Percentiles rank a stretch among this genome's conserved stretches.
These are phyloP conservation scores for Fusarium acutatum DNA, from an alignment of 2,329 filamentous ascomycete species.

Conservation along the genomic window DNA sequence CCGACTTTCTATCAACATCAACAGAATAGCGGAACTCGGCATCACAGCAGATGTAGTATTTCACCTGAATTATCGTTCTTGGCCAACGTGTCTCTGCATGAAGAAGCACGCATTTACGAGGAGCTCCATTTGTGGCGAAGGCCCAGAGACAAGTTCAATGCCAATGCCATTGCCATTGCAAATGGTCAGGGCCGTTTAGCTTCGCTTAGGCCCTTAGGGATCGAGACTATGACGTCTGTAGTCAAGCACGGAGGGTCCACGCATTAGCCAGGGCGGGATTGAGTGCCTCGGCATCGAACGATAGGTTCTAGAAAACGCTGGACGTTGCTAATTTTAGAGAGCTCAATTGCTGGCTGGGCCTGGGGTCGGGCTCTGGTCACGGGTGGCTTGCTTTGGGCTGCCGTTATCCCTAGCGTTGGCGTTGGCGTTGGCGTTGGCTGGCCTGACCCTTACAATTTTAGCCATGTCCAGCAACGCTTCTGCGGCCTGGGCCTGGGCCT, in stretches of 20 bases:
- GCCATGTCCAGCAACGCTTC: neutral
- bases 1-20: neutral
- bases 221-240: slow-evolving; percentile 13
- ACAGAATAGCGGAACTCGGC: neutral
- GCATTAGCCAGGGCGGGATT: neutral
- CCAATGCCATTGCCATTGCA: neutral
- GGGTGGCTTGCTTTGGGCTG: neutral
- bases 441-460: slow-evolving; percentile 1
- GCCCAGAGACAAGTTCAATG: neutral
- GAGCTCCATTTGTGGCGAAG: neutral
- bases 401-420: slow-evolving; percentile 3
- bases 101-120: neutral
- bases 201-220: neutral
- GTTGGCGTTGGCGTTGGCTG: too few relatives aligned
- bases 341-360: neutral
- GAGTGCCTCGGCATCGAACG: neutral
- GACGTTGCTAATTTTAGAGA: slow-evolving; percentile 6
- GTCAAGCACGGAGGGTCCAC: neutral
- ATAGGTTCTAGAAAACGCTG: slow-evolving; percentile 16
- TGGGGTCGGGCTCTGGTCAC: neutral
- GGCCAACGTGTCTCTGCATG: neutral
- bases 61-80: neutral
- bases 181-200: neutral
- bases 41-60: neutral
- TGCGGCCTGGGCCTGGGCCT: neutral